phyloP scores from a whole-genome alignment of 1,284 basidiomycete species.

The Rhodotorula sp. region DNA sequence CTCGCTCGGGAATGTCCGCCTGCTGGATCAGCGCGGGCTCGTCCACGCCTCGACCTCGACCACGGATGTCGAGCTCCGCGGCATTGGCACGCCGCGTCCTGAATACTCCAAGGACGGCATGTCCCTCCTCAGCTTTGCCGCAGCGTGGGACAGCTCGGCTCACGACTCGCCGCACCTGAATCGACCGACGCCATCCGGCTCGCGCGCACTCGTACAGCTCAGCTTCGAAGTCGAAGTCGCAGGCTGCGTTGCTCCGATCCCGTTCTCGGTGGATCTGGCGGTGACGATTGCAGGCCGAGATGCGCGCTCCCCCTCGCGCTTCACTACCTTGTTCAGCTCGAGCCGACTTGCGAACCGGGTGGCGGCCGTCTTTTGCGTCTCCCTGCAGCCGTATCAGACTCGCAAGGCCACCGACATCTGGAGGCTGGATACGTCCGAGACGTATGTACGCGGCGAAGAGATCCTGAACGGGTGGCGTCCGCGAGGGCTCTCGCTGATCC shows the following conservation, averaged over 20 bases:
- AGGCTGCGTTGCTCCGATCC: slow-evolving; percentile 74
- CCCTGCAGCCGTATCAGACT: slow-evolving; percentile 77
- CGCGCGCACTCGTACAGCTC: slow-evolving; percentile 75
- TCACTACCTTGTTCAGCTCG: slow-evolving; percentile 71
- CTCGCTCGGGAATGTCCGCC: slow-evolving; percentile 73
- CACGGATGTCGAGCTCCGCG: slow-evolving; percentile 61
- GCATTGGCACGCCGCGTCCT: slow-evolving; percentile 54
- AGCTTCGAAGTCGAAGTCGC: slow-evolving; percentile 77
- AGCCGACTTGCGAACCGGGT: slow-evolving; percentile 59
- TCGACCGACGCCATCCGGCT: slow-evolving; percentile 71
- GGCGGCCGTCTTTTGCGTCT: slow-evolving; percentile 52
- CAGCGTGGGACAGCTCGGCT: slow-evolving; percentile 88
- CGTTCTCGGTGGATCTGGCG: slow-evolving; percentile 82
- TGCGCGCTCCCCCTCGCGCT: slow-evolving; percentile 73
- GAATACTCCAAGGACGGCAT: slow-evolving; percentile 66
- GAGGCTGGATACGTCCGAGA: slow-evolving; percentile 89
- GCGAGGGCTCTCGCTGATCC: slow-evolving; percentile 78
- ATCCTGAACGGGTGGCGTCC: slow-evolving; percentile 77
- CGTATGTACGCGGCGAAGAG: slow-evolving; percentile 90
- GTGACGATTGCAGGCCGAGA: slow-evolving; percentile 83
- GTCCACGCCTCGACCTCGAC: slow-evolving; percentile 70
- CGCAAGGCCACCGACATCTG: slow-evolving; percentile 85
- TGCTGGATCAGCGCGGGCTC: slow-evolving; percentile 79
- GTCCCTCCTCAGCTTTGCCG: slow-evolving; percentile 64
- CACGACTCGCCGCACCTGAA: slow-evolving; percentile 86